Percentiles rank a stretch among this genome's conserved stretches.
Conservation (phyloP, 2,329 filamentous ascomycete genomes). For the Diaporthe nobilis region DNA sequence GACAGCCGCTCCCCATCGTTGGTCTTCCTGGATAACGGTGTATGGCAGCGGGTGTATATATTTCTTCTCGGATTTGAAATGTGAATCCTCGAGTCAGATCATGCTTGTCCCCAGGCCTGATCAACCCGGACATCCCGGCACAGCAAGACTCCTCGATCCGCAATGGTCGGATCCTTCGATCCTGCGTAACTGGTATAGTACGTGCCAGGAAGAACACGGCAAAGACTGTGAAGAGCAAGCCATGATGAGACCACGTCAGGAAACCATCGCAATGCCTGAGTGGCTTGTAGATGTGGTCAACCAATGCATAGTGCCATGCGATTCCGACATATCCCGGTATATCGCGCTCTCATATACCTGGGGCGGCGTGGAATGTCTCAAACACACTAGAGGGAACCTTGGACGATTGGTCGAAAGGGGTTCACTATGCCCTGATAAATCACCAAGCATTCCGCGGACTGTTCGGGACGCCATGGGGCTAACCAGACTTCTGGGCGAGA, state of each 20-base stretch:
- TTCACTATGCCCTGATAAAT: background rate
- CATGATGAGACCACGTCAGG: background rate
- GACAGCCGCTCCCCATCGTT: too few species aligned
- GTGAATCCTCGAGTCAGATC: rapidly evolving
- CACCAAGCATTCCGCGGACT: background rate
- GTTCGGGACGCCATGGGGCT: background rate
- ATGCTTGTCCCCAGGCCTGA: background rate
- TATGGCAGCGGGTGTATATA: rapidly evolving
- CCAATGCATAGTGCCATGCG: background rate
- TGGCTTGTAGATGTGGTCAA: background rate
- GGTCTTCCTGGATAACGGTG: too few species aligned
- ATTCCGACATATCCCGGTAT: background rate
- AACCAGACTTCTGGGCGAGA: background rate
- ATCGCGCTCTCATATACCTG: background rate
- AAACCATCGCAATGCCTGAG: background rate
- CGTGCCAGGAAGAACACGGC: background rate
- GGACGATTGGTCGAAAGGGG: background rate
- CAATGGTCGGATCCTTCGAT: background rate
- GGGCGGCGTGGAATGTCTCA: background rate
- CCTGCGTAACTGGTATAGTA: background rate
- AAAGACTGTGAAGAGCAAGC: background rate
- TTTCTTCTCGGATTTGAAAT: too few species aligned
- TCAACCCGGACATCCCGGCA: background rate
- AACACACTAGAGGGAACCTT: background rate
- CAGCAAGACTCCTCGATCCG: background rate